Evolutionary conservation across 2,329 filamentous ascomycete genomes (phyloP).

Genomic region (Bipolaris victoriae): DNA sequence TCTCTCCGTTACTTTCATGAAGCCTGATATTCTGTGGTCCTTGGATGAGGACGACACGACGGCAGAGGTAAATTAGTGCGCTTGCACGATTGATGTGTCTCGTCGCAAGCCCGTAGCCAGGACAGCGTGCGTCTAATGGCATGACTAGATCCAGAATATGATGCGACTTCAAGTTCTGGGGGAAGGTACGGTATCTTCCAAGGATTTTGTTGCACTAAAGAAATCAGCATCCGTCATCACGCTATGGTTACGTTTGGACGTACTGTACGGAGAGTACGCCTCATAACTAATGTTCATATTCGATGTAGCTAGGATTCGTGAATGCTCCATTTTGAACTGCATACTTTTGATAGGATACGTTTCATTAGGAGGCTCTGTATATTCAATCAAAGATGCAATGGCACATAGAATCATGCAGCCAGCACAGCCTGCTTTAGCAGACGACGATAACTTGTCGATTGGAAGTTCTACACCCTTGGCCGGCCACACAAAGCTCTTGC

Average conservation of each 20-base stretch:
- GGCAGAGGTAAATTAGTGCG: background rate
- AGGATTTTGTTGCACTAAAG: background rate
- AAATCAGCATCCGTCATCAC: background rate
- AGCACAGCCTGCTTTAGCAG: conserved; percentile 6
- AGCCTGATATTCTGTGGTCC: background rate
- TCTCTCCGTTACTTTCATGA: conserved; percentile 3
- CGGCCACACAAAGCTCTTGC: background rate
- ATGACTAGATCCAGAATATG: conserved; percentile 1
- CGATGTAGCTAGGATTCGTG: background rate
- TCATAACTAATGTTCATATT: background rate
- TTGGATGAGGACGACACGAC: conserved; percentile 2
- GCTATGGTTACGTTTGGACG: background rate
- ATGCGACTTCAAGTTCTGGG: background rate
- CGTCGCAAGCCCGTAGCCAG: conserved; percentile 2
- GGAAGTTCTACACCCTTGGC: background rate
- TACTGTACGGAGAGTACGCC: background rate
- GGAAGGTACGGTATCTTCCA: conserved; percentile 1
- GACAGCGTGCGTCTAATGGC: background rate
- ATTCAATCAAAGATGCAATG: background rate
- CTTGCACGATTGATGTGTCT: background rate
- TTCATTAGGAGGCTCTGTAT: background rate
- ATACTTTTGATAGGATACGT: background rate
- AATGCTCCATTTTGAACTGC: background rate
- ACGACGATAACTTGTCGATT: background rate
- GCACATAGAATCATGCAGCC: conserved; percentile 6